phyloP scores from a whole-genome alignment of 2,329 filamentous ascomycete genomes.

The Emmonsiellopsis sp. region DNA sequence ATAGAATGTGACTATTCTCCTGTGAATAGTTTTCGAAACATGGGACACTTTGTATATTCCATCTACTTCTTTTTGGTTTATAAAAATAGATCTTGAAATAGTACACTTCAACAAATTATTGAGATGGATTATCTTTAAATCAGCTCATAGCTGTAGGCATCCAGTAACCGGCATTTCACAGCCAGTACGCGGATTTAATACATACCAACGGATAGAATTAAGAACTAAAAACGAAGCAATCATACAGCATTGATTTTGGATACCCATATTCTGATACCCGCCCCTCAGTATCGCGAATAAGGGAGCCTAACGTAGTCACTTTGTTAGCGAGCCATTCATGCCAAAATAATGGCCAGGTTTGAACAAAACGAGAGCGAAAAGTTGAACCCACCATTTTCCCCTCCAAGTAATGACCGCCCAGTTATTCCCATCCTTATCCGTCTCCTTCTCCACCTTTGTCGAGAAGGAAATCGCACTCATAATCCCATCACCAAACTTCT shows the following conservation, averaged over 20 bases:
- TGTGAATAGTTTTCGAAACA: too few species aligned
- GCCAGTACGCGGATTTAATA: too few species aligned
- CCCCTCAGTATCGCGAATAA: conserved; percentile 34
- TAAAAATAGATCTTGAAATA: too few species aligned
- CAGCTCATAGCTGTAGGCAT: too few species aligned
- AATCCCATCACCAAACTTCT: conserved; percentile 90
- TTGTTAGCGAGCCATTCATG: conserved; percentile 7
- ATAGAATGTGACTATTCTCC: too few species aligned
- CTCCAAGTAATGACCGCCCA: conserved; percentile 80
- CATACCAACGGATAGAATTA: too few species aligned
- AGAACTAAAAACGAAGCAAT: too few species aligned
- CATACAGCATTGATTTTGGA: neutral
- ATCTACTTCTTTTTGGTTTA: too few species aligned
- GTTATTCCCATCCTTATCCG: conserved; percentile 66
- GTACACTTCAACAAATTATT: too few species aligned
- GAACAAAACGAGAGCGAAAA: neutral
- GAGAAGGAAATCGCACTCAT: conserved; percentile 93
- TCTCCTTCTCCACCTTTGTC: conserved; percentile 89
- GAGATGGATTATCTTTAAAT: too few species aligned
- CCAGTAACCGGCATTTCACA: too few species aligned
- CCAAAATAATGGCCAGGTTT: neutral
- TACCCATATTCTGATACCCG: neutral
- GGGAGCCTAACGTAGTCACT: conserved; percentile 27
- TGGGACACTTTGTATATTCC: too few species aligned
- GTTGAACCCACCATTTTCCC: conserved; percentile 63